phyloP scores from a whole-genome alignment of 129 eudicot genomes.

The Helianthus tuberosus region DNA sequence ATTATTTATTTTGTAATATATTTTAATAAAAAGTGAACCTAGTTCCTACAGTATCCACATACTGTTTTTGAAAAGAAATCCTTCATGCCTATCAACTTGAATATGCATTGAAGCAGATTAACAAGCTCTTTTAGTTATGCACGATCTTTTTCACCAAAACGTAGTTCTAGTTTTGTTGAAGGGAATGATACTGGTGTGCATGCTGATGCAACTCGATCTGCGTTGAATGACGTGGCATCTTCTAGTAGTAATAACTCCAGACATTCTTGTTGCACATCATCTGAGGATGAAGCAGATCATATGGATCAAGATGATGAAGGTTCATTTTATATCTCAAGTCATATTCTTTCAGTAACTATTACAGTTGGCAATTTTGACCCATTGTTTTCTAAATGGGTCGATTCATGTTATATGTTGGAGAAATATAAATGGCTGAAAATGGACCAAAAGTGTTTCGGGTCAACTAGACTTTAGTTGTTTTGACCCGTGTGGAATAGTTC shows the following conservation, averaged over 20 bases:
- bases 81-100: neutral
- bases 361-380: neutral
- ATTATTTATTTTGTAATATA: too few relatives aligned
- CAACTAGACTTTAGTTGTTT: neutral
- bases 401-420: neutral
- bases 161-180: constrained; percentile 48
- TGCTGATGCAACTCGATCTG: constrained; percentile 79
- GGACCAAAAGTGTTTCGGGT: neutral
- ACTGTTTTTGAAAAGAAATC: neutral
- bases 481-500: neutral
- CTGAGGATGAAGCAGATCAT: constrained; percentile 81
- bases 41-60: too few relatives aligned
- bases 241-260: constrained; percentile 37
- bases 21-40: too few relatives aligned
- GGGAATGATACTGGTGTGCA: constrained; percentile 46
- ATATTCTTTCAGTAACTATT: neutral
- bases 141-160: constrained; percentile 72
- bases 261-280: constrained; percentile 75
- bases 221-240: constrained; percentile 71
- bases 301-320: constrained; percentile 73
- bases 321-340: neutral
- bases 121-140: neutral
- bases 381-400: neutral
- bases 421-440: neutral
- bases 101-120: too few relatives aligned